These are phyloP conservation scores for Pseudocercospora eumusae DNA, from an alignment of 2,329 filamentous ascomycete species.

Conservation along the genomic window DNA sequence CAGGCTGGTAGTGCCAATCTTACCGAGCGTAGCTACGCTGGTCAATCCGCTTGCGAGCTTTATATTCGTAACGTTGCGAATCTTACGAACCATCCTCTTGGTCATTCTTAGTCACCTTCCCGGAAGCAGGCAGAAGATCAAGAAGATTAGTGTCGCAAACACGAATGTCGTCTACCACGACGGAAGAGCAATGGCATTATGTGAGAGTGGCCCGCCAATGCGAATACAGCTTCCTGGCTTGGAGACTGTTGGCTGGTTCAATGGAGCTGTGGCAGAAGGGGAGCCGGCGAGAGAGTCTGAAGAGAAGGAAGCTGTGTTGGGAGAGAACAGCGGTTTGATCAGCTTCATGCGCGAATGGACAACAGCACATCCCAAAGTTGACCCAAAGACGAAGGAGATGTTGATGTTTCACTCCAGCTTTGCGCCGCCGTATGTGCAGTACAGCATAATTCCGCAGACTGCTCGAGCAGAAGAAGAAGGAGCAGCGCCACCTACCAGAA, in stretches of 20 bases:
- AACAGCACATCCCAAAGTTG: constrained; percentile 68
- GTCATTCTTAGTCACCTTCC: constrained; percentile 60
- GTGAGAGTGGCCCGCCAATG: constrained; percentile 71
- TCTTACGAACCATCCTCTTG: constrained; percentile 60
- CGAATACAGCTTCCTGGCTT: constrained; percentile 63
- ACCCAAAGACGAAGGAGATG: constrained; percentile 64
- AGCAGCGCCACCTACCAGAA: constrained; percentile 10
- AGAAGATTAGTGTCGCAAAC: constrained; percentile 70
- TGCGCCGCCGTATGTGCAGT: constrained; percentile 65
- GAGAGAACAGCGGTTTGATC: constrained; percentile 49
- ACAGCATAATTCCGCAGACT: constrained; percentile 57
- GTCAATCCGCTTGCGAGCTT: constrained; percentile 61
- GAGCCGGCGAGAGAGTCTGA: constrained; percentile 43
- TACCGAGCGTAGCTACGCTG: constrained; percentile 68
- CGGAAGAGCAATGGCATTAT: constrained; percentile 67
- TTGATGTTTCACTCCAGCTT: constrained; percentile 69
- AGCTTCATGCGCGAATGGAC: constrained; percentile 71
- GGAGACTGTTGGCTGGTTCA: constrained; percentile 70
- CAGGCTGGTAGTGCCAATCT: constrained; percentile 57
- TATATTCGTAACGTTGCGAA: constrained; percentile 52
- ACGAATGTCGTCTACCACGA: constrained; percentile 68
- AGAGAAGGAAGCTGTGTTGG: constrained; percentile 27
- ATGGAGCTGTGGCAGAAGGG: constrained; percentile 59
- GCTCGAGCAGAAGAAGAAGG: neutral
- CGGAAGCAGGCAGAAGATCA: constrained; percentile 59